Evolutionary conservation across 306 rosid genomes (phyloP), one percentile per base, ranked within the genome.

Genomic region (Gastrolobium villosum): DNA sequence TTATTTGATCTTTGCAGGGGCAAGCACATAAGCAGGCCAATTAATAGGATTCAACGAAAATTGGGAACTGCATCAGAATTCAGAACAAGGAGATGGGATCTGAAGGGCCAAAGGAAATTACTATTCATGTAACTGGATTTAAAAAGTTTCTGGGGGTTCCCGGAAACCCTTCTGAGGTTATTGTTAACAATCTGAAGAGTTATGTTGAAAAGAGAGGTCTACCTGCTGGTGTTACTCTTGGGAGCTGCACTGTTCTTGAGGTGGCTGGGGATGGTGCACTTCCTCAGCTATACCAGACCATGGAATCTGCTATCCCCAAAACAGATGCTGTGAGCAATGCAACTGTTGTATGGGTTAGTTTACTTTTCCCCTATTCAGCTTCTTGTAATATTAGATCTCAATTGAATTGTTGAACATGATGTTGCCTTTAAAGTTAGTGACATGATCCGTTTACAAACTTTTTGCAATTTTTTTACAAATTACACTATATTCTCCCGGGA

Each of bases 291-390:
- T 61, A 68, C 77, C 84, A 84, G 68, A 88, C 87, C 14, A 10
- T 94, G 86, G 92, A 91, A 13, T 85, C 89, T 1, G 90, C 80
- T 40, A n/a, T 90, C 64, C 80, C 88, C 4, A 78, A 69, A 34
- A 37, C 77, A 7, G 82, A 76, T 68, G 7, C 62, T 13, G 66
- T 57, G 2, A 65, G 74, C 78, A 84, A 86, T 65, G 86, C 84
- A 61, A 92, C 87, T 84, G 88, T 91, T 76, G 82, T 90, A 14
- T 94, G 98, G 98, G 98, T 91, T 31, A 88, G 96, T 81, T 82
- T 20, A 20, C 26, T 65, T 66, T 50, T 36, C 44, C 76, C 28
- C 74, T 32, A 31, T 56, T 70, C 26, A 71, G 48, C 61, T 75
- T 61, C 43, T 9, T 72, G 15, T 41, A 8, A 40, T 48, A 36